Percentiles rank a stretch among this genome's conserved stretches.
Conservation (phyloP, 1,139 yeast species). For the Yamadazyma triangularis region DNA sequence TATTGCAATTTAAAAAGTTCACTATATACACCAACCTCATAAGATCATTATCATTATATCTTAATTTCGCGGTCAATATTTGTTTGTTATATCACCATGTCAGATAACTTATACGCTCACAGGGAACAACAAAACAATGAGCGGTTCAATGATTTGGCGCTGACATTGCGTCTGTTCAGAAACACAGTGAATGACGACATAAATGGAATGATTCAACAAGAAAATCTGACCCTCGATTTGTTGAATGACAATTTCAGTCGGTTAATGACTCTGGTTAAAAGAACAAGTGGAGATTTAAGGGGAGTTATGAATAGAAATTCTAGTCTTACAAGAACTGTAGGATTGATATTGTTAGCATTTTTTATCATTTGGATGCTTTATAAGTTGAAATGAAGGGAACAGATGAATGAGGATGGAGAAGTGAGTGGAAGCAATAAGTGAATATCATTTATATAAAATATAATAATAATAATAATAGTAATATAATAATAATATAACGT, state of each 20-base stretch:
- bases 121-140: slow-evolving; percentile 45
- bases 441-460: no score
- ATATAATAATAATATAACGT: no score
- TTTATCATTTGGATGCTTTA: slow-evolving; percentile 65
- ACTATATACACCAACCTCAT: slow-evolving; percentile 63
- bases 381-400: slow-evolving; percentile 29
- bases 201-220: slow-evolving; percentile 40
- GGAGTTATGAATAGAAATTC: slow-evolving; percentile 44
- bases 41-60: slow-evolving; percentile 28
- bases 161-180: slow-evolving; percentile 41
- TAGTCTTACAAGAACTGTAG: slow-evolving; percentile 38
- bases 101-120: slow-evolving; percentile 36
- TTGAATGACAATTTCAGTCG: slow-evolving; percentile 58
- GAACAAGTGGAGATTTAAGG: slow-evolving; percentile 64
- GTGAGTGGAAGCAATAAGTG: not conserved
- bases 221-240: slow-evolving; percentile 48
- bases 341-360: slow-evolving; percentile 52
- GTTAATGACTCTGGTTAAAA: slow-evolving; percentile 55
- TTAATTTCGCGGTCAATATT: not conserved
- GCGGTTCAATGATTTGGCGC: slow-evolving; percentile 42
- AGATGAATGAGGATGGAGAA: not conserved
- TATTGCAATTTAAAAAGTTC: no score
- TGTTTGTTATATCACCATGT: slow-evolving; percentile 18
- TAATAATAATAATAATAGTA: no score
- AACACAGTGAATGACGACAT: slow-evolving; percentile 40